Evolutionary conservation across 129 eudicot genomes (phyloP), one percentile per base, ranked within the genome.

Genomic region (Scalesia atractyloides): DNA sequence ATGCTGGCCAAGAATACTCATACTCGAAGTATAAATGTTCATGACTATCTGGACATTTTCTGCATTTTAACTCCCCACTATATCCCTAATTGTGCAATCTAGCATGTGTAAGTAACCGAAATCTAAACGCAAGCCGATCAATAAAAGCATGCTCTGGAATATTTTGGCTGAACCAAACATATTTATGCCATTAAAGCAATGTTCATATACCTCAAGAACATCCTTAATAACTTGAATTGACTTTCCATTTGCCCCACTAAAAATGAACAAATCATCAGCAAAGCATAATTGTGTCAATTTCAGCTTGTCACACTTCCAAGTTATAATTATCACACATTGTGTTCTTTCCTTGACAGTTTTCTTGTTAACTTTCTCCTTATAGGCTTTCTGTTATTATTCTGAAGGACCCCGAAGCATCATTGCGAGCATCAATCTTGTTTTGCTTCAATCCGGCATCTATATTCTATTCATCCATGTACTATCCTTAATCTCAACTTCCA

Each of bases 361-460:
- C 15, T 43, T 77, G 76, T 78, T 64, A 56, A 46, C 68, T 70
- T 46, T 78, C 60, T 78, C 51, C 16, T 72, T 78, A 68, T 80
- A 93, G 98, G 92, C 92, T 93, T 74, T 89, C 96, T 50, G 80
- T 87, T 62, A 54, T 76, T 37, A 68, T 93, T 75, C 73, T 93
- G 78, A 87, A 93, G 85, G 95, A 89, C 73, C 64, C 74, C 7
- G 80, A 82, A 71, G 86, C 84, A 66, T 84, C 96, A 13, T 33
- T 93, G 82, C 86, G 92, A 76, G 95, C 97, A 74, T 84, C 98
- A 49, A 73, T 86, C 13, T 75, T 93, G 86, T 93, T 93, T 82
- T 93, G 97, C 90, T 87, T 93, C 80, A 93, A 87, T 80, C 98
- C 98, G 65, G 98, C 98, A 61, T 93, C 98, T 75, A 87, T 89